Percentiles rank a stretch among this genome's conserved stretches.
These are phyloP conservation scores for Grosmannia huntii DNA, from an alignment of 2,329 filamentous ascomycete species.

Conservation along the genomic window DNA sequence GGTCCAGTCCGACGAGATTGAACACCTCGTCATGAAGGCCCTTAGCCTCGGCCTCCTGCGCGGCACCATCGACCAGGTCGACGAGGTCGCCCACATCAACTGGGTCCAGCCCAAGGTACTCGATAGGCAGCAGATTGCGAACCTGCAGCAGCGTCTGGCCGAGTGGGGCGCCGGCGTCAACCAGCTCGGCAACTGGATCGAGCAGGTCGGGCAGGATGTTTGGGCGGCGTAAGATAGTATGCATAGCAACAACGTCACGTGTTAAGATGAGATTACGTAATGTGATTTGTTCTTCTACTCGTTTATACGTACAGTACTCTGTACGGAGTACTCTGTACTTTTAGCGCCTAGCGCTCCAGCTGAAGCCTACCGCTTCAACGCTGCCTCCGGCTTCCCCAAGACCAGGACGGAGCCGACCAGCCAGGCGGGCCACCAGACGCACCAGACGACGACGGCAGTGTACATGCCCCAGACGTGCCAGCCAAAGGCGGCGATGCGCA, in stretches of 20 bases:
- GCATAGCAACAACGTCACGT: background rate
- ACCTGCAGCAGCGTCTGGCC: slow-evolving; percentile 74
- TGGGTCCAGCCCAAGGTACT: slow-evolving; percentile 99
- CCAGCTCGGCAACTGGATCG: slow-evolving; percentile 93
- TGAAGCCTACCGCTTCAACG: background rate
- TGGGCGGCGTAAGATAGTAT: slow-evolving; percentile 59
- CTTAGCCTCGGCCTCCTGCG: slow-evolving; percentile 79
- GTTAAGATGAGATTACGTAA: background rate
- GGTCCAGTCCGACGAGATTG: slow-evolving; percentile 80
- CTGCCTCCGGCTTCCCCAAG: slow-evolving; percentile 19
- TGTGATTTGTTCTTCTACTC: background rate
- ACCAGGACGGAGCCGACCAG: slow-evolving; percentile 48
- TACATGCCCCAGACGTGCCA: slow-evolving; percentile 87
- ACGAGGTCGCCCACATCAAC: slow-evolving; percentile 84
- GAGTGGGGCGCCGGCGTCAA: slow-evolving; percentile 98
- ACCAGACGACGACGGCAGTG: slow-evolving; percentile 82
- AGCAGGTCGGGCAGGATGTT: slow-evolving; percentile 83
- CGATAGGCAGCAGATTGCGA: slow-evolving; percentile 88
- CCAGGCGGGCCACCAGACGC: slow-evolving; percentile 94
- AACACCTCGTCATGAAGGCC: slow-evolving; percentile 99
- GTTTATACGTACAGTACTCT: too few relatives aligned
- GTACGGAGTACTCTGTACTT: too few relatives aligned
- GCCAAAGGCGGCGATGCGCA: slow-evolving; percentile 66
- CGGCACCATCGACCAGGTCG: slow-evolving; percentile 93
- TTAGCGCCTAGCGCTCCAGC: too few relatives aligned